phyloP scores from a whole-genome alignment of 2,329 filamentous ascomycete genomes.

The Botrytis sinoallii region DNA sequence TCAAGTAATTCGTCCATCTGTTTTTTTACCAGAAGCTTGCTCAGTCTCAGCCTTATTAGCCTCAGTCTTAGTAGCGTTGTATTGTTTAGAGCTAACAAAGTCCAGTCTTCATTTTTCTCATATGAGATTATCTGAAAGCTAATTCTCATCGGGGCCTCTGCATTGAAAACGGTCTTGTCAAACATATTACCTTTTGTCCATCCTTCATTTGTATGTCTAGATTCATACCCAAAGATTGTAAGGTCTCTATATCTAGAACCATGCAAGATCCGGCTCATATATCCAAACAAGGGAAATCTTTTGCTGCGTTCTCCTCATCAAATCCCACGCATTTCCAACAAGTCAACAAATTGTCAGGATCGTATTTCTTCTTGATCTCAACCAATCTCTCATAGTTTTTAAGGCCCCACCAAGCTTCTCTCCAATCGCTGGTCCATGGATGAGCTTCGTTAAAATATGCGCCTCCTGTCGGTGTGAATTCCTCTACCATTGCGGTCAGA shows the following conservation, averaged over 20 bases:
- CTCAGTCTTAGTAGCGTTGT: not conserved
- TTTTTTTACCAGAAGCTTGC: not conserved
- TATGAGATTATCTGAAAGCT: not conserved
- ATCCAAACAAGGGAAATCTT: slow-evolving; percentile 21
- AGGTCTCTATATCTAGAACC: not conserved
- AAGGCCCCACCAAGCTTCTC: slow-evolving; percentile 22
- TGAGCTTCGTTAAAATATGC: slow-evolving; percentile 27
- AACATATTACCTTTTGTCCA: not conserved
- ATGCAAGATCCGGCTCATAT: not conserved
- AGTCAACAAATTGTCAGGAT: slow-evolving; percentile 26
- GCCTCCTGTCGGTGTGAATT: slow-evolving; percentile 21
- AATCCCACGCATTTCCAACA: slow-evolving; percentile 29
- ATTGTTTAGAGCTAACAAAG: not conserved
- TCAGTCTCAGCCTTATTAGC: not conserved
- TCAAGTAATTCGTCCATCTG: not conserved
- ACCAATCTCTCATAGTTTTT: slow-evolving; percentile 25
- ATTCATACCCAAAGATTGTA: not conserved
- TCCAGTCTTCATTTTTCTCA: not conserved
- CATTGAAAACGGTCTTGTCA: not conserved
- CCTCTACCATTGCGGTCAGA: slow-evolving; percentile 7
- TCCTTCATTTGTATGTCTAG: not conserved
- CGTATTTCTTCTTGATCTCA: slow-evolving; percentile 28
- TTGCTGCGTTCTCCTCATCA: slow-evolving; percentile 17
- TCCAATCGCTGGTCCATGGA: slow-evolving; percentile 25
- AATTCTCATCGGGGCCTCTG: not conserved